Base-by-base conservation (phyloP, 441 rosid genomes). In the Kokia cookei region DNA sequence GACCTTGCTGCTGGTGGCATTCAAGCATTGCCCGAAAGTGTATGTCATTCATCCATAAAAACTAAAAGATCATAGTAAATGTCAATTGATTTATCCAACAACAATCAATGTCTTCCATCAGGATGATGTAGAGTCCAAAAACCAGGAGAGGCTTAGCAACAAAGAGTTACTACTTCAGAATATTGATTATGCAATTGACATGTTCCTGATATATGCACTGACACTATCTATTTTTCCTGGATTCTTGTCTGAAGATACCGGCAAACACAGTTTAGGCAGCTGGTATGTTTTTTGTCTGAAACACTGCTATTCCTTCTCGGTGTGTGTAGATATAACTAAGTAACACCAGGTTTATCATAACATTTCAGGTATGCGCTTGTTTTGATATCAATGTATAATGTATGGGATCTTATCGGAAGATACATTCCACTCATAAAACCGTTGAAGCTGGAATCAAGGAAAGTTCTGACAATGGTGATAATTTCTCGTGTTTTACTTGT, bases 211-310 rank as follows among this genome's bases (percentile, higher is more conserved):
- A 47, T 88, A 83, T 53, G 84, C 69, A 22, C 75, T 88, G 64
- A 86, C 93, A 7, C 37, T 88, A 73, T 93, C 96, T 2, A 93
- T 93, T 75, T 91, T 89, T 79, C 93, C 92, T 4, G 95, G 98
- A 45, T 93, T 90, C 76, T 69, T 93, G 65, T 88, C 81, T 3
- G 93, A 93, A 83, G 86, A 89, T 75, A 89, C 93, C 4, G 94
- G 94, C 45, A 19, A 74, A 2, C 95, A 91, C 74, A 40, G 84
- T 65, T 72, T 88, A 65, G 92, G 97, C n/a, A 65, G 75, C 48
- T 91, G 97, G 96, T 89, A 78, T 65, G 83, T 55, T 58, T 68
- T 32, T 71, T 40, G 6, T 24, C 14, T 73, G 29, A 19, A 32
- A 15, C n/a, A 35, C 13, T 60, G 54, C 8, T 48, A 8, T 50